Evolutionary conservation across 2,329 filamentous ascomycete genomes (phyloP), one percentile per base, ranked within the genome.

Genomic region (Aspergillus viridinutans): DNA sequence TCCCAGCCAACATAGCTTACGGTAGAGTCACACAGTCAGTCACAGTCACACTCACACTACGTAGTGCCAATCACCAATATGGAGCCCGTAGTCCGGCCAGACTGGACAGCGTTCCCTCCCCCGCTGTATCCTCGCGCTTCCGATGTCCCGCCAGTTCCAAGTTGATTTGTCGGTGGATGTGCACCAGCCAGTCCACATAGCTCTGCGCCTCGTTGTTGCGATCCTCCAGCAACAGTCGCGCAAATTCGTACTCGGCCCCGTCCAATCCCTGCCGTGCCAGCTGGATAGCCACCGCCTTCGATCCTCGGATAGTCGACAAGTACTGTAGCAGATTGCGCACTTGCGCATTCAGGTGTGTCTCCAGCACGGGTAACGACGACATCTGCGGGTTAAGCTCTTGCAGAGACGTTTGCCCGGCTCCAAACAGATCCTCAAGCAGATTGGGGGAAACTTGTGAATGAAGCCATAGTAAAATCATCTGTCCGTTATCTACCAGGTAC

Each of bases 181-280:
- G 90, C 57, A 99, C 94, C 68, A 99, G 81, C 94, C 94, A 99
- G 77, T 99, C 94, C 35, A 97, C 94, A 75, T 97, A 99, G 71
- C 90, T 96, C 77, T 96, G 92, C 38, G 94, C 94, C 78, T 99
- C 94, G 65, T 96, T 96, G 74, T 97, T 97, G 63, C 94, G 85
- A 71, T 99, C 94, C 76, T 99, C 94, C 32, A 96, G 86, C 64
- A 99, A 76, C 76, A 95, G 80, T 53, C 92, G 82, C 7, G 94
- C 94, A 79, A 97, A 99, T 74, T 99, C 94, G 68, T 92, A 97
- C 74, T 99, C 94, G 3, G 92, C 90, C 0, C 94, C 94, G 69
- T 99, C 94, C 3, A 97, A 81, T 0, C 92, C 92, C 75, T 97
- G 94, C 57, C 94, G 80, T 7, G 94, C 94, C 50, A 99, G 81